phyloP scores from a whole-genome alignment of 495 filamentous ascomycete genomes.

The Zalerion maritima region DNA sequence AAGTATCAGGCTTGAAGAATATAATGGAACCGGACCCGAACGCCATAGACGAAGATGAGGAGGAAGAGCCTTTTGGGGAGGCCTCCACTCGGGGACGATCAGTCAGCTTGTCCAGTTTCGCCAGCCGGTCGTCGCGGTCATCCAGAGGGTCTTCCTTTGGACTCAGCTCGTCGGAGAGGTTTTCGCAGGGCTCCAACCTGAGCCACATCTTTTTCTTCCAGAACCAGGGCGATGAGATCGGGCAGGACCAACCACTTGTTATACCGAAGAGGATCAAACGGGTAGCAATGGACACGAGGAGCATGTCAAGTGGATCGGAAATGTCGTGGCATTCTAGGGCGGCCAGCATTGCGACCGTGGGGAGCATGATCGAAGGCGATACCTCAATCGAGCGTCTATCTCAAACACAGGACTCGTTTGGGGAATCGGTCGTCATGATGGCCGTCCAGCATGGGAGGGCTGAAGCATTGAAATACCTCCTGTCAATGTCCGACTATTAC shows the following conservation, averaged over 20 bases:
- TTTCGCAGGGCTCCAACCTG: slow-evolving; percentile 48
- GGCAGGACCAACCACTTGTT: slow-evolving; percentile 20
- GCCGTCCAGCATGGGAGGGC: slow-evolving; percentile 64
- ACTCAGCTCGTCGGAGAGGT: slow-evolving; percentile 26
- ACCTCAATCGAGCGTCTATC: slow-evolving; percentile 68
- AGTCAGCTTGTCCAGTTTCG: slow-evolving; percentile 17
- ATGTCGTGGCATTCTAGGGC: slow-evolving; percentile 64
- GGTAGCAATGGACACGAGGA: slow-evolving; percentile 78
- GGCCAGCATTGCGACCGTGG: slow-evolving; percentile 57
- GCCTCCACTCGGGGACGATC: slow-evolving; percentile 12
- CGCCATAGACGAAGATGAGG: slow-evolving; percentile 30
- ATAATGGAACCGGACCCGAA: slow-evolving; percentile 54
- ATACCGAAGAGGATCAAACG: slow-evolving; percentile 48
- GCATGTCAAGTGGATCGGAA: slow-evolving; percentile 72
- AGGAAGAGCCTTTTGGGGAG: slow-evolving; percentile 21
- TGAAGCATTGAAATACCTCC: slow-evolving; percentile 59
- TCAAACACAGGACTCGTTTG: slow-evolving; percentile 64
- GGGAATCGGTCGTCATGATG: slow-evolving; percentile 93
- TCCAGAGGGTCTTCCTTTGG: slow-evolving; percentile 29
- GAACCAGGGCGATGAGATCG: slow-evolving; percentile 26
- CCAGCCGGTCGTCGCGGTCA: slow-evolving; percentile 24
- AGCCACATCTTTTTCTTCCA: slow-evolving; percentile 87
- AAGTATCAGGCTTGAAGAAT: slow-evolving; percentile 55
- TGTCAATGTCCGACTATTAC: slow-evolving; percentile 62
- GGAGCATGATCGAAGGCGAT: slow-evolving; percentile 67